A percentile compares a stretch with the other conserved stretches of the same genome.
phyloP scores from a whole-genome alignment of 345 rosid genomes.

The Punica granatum region DNA sequence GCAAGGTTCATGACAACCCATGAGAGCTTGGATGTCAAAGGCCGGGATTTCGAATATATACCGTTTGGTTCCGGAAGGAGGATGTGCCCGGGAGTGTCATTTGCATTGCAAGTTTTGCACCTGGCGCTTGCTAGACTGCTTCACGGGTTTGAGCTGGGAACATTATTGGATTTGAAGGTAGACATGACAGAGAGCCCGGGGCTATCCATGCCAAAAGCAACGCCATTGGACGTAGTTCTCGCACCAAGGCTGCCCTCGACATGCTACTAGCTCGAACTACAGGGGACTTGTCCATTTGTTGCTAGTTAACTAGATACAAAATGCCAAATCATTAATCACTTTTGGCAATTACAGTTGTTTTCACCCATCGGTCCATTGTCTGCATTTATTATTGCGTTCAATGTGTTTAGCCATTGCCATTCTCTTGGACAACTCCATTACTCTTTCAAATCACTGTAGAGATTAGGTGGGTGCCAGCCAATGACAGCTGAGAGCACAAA shows the following conservation, averaged over 20 bases:
- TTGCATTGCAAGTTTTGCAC: slow-evolving; percentile 31
- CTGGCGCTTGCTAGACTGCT: slow-evolving; percentile 38
- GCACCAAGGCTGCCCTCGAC: slow-evolving; percentile 14
- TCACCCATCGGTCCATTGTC: no score
- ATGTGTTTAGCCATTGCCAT: no score
- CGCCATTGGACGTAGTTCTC: slow-evolving; percentile 30
- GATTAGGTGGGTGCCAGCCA: no score
- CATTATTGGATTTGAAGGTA: slow-evolving; percentile 5
- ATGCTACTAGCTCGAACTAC: background rate
- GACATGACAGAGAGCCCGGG: slow-evolving; percentile 50
- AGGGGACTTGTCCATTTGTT: slow-evolving; percentile 20
- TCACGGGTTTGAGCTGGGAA: slow-evolving; percentile 35
- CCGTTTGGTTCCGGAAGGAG: slow-evolving; percentile 50
- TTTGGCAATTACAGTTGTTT: no score
- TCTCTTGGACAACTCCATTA: no score
- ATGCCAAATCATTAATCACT: no score
- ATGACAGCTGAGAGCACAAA: no score
- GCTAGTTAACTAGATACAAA: no score
- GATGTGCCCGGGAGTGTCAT: slow-evolving; percentile 47
- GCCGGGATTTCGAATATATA: slow-evolving; percentile 23
- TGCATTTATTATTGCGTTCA: no score
- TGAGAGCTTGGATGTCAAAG: slow-evolving; percentile 7
- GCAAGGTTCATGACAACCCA: slow-evolving; percentile 14
- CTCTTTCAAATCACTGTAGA: no score
- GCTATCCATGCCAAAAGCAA: slow-evolving; percentile 34